phyloP scores from a whole-genome alignment of 768 basidiomycete species.

The Punctularia strigosozonata region DNA sequence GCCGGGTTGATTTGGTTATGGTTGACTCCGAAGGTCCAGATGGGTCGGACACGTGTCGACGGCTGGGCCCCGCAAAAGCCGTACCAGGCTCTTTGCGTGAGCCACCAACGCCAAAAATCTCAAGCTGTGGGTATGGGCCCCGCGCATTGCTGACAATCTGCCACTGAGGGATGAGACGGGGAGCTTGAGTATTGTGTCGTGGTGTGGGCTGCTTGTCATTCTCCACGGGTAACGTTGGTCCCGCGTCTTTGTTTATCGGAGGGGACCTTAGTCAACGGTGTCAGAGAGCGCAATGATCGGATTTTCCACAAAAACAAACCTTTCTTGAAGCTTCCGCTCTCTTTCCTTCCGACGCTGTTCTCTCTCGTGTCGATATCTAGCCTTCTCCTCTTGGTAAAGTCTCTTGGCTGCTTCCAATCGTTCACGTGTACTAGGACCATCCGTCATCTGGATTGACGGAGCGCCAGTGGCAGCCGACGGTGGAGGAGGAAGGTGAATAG shows the following conservation, averaged over 20 bases:
- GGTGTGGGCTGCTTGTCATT: neutral
- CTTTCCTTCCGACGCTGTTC: constrained; percentile 35
- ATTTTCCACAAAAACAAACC: constrained; percentile 16
- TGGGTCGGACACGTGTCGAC: no score
- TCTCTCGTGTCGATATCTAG: constrained; percentile 49
- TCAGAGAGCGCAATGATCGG: constrained; percentile 2
- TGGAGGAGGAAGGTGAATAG: no score
- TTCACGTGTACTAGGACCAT: no score
- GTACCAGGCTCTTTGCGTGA: constrained; percentile 35
- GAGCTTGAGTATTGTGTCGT: constrained; percentile 1
- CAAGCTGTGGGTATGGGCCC: constrained; percentile 47
- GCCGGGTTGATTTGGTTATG: no score
- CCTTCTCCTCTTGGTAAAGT: constrained; percentile 59
- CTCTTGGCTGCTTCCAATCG: constrained; percentile 55
- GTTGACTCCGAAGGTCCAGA: no score
- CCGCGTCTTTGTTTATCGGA: neutral
- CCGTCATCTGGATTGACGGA: no score
- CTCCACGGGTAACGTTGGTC: neutral
- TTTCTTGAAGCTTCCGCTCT: constrained; percentile 17
- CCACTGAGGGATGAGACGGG: constrained; percentile 21
- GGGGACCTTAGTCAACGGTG: neutral
- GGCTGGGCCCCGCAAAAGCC: no score
- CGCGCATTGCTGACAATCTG: constrained; percentile 53
- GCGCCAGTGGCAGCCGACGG: no score
- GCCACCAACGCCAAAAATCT: constrained; percentile 48